These are phyloP conservation scores for Dothiorella sarmentorum DNA, from an alignment of 2,329 filamentous ascomycete species.

Conservation along the genomic window DNA sequence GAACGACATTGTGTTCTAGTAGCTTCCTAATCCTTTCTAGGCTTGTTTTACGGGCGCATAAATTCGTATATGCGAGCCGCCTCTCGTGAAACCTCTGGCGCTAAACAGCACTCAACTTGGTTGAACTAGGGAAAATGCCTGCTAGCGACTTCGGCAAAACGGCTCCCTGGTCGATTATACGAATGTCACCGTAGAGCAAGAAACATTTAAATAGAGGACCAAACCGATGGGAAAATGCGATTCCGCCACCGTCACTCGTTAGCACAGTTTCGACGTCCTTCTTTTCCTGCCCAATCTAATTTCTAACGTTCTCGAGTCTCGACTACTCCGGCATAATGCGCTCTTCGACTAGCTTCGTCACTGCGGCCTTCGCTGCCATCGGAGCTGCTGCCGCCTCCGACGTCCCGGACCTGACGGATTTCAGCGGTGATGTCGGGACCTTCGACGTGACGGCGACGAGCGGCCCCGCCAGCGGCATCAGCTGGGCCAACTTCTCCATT, in stretches of 20 bases:
- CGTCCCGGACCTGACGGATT: neutral
- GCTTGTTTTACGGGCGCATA: neutral
- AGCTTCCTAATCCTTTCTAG: neutral
- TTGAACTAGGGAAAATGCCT: neutral
- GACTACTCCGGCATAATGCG: neutral
- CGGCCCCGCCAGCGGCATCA: neutral
- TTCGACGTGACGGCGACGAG: neutral
- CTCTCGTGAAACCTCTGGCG: neutral
- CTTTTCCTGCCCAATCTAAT: neutral
- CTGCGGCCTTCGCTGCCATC: neutral
- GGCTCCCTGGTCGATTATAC: neutral
- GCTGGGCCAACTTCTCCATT: conserved; percentile 1
- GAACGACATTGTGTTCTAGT: too few relatives aligned
- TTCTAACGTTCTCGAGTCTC: neutral
- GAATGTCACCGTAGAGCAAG: neutral
- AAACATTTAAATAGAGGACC: neutral
- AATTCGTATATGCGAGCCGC: conserved; percentile 3
- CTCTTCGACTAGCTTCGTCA: neutral
- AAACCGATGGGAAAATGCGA: neutral
- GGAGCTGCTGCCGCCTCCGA: neutral
- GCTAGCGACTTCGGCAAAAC: neutral
- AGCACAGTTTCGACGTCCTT: neutral
- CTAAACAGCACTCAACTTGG: too few relatives aligned
- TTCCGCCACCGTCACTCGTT: neutral
- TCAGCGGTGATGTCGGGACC: neutral